phyloP scores from a whole-genome alignment of 345 rosid species.

The Stellera chamaejasme region DNA sequence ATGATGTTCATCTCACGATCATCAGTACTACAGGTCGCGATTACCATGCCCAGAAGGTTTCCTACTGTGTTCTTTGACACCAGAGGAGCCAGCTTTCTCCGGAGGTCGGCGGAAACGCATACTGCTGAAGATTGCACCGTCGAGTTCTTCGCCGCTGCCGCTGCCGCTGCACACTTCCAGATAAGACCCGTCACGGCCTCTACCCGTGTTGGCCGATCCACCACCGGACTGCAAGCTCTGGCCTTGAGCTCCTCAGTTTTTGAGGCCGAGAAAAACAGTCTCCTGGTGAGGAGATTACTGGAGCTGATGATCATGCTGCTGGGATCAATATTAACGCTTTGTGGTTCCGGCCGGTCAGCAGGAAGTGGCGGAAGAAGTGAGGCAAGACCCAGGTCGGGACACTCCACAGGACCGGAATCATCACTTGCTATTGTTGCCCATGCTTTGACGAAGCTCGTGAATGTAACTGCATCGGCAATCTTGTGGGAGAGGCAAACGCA shows the following conservation, averaged over 20 bases:
- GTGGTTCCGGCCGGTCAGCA: no score
- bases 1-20: no score
- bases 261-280: constrained; percentile 18
- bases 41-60: no score
- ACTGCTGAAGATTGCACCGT: no score
- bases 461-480: background rate
- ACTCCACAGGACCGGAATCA: no score
- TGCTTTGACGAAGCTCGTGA: constrained; percentile 15
- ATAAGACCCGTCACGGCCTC: constrained; percentile 6
- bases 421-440: constrained; percentile 27
- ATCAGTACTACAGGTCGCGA: no score
- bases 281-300: constrained; percentile 16
- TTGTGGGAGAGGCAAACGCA: constrained; percentile 26
- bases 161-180: background rate
- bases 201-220: constrained; percentile 17
- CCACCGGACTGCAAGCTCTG: constrained; percentile 1
- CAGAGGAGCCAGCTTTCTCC: no score
- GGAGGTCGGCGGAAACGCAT: no score
- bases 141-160: background rate
- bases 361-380: constrained; percentile 21
- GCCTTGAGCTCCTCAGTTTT: constrained; percentile 14
- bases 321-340: no score
- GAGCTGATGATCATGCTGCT: background rate
- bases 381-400: constrained; percentile 19
- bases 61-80: no score